phyloP scores from a whole-genome alignment of 768 basidiomycete genomes.

The Phylloporus scabripes region DNA sequence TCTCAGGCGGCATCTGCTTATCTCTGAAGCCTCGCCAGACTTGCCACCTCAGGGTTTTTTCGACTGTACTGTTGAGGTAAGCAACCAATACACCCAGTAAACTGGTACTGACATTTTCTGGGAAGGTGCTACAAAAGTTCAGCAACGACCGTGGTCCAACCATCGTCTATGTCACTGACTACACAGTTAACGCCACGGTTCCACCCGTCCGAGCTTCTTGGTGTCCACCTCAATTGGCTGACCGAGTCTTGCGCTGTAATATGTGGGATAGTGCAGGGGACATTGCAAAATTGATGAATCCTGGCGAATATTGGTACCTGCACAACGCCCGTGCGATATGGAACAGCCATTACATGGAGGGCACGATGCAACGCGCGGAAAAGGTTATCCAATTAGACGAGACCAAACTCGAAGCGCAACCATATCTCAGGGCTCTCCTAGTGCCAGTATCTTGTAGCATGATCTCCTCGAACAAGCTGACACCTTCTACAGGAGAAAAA shows the following conservation, averaged over 20 bases:
- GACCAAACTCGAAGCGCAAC: conserved; percentile 31
- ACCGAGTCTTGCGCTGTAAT: conserved; percentile 47
- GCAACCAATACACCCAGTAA: conserved; percentile 1
- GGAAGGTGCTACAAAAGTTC: conserved; percentile 47
- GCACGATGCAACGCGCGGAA: conserved; percentile 40
- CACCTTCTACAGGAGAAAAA: conserved; percentile 42
- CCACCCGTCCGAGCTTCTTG: conserved; percentile 35
- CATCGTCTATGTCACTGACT: conserved; percentile 62
- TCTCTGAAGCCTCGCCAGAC: conserved; percentile 46
- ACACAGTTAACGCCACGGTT: conserved; percentile 41
- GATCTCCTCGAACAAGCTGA: conserved; percentile 2
- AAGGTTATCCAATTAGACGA: conserved; percentile 45
- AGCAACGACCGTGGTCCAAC: conserved; percentile 35
- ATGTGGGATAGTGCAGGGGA: conserved; percentile 52
- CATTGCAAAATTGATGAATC: conserved; percentile 39
- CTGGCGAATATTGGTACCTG: conserved; percentile 49
- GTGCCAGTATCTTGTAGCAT: conserved; percentile 35
- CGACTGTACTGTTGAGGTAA: conserved; percentile 59
- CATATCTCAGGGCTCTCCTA: conserved; percentile 44
- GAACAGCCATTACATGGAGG: conserved; percentile 44
- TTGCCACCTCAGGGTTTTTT: conserved; percentile 47
- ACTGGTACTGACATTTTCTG: not conserved
- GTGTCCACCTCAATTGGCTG: conserved; percentile 43
- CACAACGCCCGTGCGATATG: conserved; percentile 46
- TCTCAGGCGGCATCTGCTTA: conserved; percentile 39